Base-by-base conservation (phyloP, 176 grass and related monocot species). In the Zea mays region DNA sequence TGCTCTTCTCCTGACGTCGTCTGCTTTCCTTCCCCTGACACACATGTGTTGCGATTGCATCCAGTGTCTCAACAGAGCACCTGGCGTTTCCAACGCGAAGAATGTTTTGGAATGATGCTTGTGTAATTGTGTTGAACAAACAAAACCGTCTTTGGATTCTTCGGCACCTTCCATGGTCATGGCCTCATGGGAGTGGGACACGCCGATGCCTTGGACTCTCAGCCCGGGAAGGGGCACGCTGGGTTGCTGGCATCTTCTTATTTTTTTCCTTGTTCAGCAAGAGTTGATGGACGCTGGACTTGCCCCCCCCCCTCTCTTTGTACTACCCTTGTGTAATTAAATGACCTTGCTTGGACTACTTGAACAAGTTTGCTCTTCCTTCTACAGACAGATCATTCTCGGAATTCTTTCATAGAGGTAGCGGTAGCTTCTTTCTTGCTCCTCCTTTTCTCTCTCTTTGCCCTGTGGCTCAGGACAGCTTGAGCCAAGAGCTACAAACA, bases 391-490 rank as follows among this genome's bases (percentile, higher is more conserved):
- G 14, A 69, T 8, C n/a, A 39, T n/a, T n/a, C n/a, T n/a, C n/a
- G n/a, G n/a, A n/a, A n/a, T n/a, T n/a, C 34, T 14, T 71, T 33
- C 33, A 11, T 36, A 49, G 65, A 46, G 45, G 47, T 65, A 42
- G 16, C 41, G 40, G 17, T 82, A 77, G n/a, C 73, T 71, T 82
- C 10, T 76, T 82, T 60, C 67, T 59, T 45, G 49, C 61, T 45
- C 27, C n/a, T 10, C 1, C 21, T 67, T 55, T 68, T 67, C 42
- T 45, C 17, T 14, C 10, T 2, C 21, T 67, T 55, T 68, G 67
- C 42, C 80, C 42, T 17, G 15, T 10, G 20, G 19, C 36, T 60
- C 74, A 83, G 73, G 80, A 4, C 75, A 86, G 20, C 13, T 43
- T 33, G 10, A 72, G 15, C 51, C 17, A 49, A 74, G 42, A 47